Evolutionary conservation across 2,329 filamentous ascomycete species (phyloP).

Genomic region (Xylariomycetidae sp.): DNA sequence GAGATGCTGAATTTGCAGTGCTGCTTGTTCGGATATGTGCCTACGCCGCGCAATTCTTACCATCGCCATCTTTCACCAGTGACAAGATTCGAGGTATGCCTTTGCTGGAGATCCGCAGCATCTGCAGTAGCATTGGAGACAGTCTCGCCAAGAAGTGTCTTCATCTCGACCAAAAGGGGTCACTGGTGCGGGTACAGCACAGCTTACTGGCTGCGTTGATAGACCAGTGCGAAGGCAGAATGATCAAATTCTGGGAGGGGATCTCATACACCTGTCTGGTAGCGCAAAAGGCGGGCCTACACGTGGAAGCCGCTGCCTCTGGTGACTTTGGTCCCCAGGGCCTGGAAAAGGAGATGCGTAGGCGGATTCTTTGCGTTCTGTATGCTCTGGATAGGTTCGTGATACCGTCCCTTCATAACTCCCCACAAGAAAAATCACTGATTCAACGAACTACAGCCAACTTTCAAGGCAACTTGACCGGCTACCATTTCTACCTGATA

Average conservation of each 20-base stretch:
- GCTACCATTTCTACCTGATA: conserved; percentile 1
- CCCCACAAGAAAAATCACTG: too few species aligned
- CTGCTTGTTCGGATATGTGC: conserved; percentile 10
- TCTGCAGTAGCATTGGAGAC: conserved; percentile 4
- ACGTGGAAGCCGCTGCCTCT: neutral
- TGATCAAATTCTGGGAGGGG: conserved; percentile 5
- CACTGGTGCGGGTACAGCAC: conserved; percentile 11
- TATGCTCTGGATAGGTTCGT: conserved; percentile 9
- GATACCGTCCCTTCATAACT: too few species aligned
- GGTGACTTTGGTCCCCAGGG: neutral
- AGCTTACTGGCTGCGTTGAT: conserved; percentile 5
- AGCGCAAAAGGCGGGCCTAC: conserved; percentile 8
- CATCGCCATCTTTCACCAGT: conserved; percentile 6
- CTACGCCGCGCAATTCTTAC: conserved; percentile 12
- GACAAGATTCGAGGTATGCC: conserved; percentile 8
- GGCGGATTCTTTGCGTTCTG: conserved; percentile 10
- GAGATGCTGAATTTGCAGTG: conserved; percentile 11
- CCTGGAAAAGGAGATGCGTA: conserved; percentile 11
- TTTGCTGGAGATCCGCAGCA: conserved; percentile 6
- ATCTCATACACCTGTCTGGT: conserved; percentile 3
- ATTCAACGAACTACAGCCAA: too few species aligned
- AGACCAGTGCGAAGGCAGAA: conserved; percentile 4
- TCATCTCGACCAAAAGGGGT: conserved; percentile 3
- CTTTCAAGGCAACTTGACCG: conserved; percentile 4
- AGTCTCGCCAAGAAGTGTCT: conserved; percentile 1